Evolutionary conservation across 495 filamentous ascomycete genomes (phyloP).

Genomic region (Evernia prunastri): DNA sequence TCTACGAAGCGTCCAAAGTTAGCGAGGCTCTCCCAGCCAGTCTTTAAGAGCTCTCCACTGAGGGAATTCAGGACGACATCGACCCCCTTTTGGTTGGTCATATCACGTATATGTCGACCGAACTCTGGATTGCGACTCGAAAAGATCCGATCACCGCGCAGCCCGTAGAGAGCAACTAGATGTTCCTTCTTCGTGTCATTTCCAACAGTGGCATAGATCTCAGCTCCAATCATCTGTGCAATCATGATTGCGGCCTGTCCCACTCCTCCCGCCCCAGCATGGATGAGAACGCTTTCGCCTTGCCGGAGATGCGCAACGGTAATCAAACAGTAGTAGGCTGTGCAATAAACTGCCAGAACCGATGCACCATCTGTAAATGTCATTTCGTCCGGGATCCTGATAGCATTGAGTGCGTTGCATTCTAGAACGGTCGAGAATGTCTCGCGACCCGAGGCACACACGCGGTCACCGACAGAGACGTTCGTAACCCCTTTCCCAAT

Average conservation of each 20-base stretch:
- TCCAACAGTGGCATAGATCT: conserved; percentile 43
- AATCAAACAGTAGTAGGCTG: conserved; percentile 8
- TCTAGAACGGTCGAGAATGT: conserved; percentile 1
- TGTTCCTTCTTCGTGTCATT: conserved; percentile 36
- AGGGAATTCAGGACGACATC: conserved; percentile 51
- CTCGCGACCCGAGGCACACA: conserved; percentile 31
- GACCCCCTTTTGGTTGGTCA: conserved; percentile 47
- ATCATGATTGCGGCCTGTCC: conserved; percentile 45
- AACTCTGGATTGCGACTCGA: conserved; percentile 43
- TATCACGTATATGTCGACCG: conserved; percentile 37
- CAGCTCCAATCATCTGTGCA: conserved; percentile 31
- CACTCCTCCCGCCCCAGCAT: conserved; percentile 41
- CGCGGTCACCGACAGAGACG: neutral
- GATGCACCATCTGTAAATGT: conserved; percentile 6
- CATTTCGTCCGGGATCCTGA: neutral
- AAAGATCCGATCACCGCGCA: conserved; percentile 44
- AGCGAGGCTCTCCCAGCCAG: conserved; percentile 43
- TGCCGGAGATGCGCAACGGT: neutral
- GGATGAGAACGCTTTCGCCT: conserved; percentile 39
- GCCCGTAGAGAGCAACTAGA: too few relatives aligned
- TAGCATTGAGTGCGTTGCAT: neutral
- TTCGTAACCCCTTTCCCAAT: conserved; percentile 21
- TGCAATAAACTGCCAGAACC: neutral
- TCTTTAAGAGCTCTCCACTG: conserved; percentile 37
- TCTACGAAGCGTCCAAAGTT: conserved; percentile 43